Evolutionary conservation across 1,284 basidiomycete genomes (phyloP).

Genomic region (Meira nashicola): DNA sequence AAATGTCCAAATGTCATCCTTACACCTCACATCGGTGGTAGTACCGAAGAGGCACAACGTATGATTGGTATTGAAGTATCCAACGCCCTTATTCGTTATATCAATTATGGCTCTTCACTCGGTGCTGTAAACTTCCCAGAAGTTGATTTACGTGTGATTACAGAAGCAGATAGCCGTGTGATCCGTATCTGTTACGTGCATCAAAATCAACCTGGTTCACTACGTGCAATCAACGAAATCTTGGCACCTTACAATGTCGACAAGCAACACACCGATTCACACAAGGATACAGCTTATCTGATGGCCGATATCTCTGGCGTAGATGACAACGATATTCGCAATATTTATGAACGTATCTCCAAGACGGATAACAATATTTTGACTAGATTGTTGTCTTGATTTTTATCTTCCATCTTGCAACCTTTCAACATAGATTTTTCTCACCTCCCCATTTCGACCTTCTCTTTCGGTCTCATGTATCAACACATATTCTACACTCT

Average conservation of each 20-base stretch:
- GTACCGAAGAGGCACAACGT: constrained; percentile 95
- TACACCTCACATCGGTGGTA: constrained; percentile 90
- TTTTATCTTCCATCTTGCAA: not conserved
- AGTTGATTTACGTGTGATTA: constrained; percentile 87
- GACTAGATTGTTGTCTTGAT: constrained; percentile 21
- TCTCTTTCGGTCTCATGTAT: not conserved
- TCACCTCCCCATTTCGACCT: not conserved
- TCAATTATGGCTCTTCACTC: constrained; percentile 79
- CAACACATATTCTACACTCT: too few relatives aligned
- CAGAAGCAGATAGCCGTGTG: constrained; percentile 68
- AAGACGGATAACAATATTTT: constrained; percentile 59
- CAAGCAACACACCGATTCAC: constrained; percentile 96
- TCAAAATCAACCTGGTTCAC: constrained; percentile 93
- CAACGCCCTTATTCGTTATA: constrained; percentile 76
- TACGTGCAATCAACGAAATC: constrained; percentile 86
- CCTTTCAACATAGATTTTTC: not conserved
- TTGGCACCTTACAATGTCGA: constrained; percentile 95
- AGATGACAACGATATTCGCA: constrained; percentile 72
- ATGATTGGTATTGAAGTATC: constrained; percentile 97
- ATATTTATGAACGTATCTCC: constrained; percentile 75
- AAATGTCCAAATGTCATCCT: constrained; percentile 44
- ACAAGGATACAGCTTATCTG: constrained; percentile 88
- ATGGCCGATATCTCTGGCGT: constrained; percentile 94
- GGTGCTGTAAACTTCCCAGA: constrained; percentile 99
- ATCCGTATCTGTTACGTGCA: constrained; percentile 95